These are phyloP conservation scores for Candida maris DNA, from an alignment of 805 yeast genomes.

Conservation along the genomic window DNA sequence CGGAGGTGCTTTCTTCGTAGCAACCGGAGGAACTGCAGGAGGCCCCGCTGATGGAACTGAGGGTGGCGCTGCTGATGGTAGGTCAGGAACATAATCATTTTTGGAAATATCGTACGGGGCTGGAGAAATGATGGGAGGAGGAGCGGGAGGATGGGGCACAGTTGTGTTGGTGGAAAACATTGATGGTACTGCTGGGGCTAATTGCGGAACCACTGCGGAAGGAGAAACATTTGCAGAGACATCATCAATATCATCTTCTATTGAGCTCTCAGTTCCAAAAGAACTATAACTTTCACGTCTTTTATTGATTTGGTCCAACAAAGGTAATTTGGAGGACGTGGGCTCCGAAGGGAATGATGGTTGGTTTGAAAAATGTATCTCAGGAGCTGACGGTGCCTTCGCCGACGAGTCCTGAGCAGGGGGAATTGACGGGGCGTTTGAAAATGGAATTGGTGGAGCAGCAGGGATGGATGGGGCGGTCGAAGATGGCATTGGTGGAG, in stretches of 20 bases:
- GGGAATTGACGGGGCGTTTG: constrained; percentile 21
- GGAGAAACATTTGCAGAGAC: neutral
- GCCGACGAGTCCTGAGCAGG: too few relatives aligned
- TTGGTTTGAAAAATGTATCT: too few relatives aligned
- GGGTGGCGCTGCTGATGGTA: constrained; percentile 2
- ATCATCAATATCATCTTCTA: too few relatives aligned
- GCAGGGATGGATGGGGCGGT: constrained; percentile 5
- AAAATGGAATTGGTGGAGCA: constrained; percentile 17
- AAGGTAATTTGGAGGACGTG: neutral
- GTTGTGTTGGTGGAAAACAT: too few relatives aligned
- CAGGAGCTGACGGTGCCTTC: too few relatives aligned
- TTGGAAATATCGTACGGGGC: too few relatives aligned
- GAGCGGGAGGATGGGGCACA: too few relatives aligned
- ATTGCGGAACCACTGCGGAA: neutral
- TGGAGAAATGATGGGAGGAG: neutral
- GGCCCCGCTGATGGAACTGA: constrained; percentile 5
- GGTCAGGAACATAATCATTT: too few relatives aligned
- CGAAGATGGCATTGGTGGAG: constrained; percentile 2
- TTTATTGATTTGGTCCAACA: constrained; percentile 1
- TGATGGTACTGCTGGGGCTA: neutral
- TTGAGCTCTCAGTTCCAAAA: neutral
- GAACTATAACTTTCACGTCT: neutral
- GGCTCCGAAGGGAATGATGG: too few relatives aligned
- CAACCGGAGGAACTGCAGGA: constrained; percentile 3
- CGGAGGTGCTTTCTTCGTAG: constrained; percentile 22